Evolutionary conservation across 108 stramenopile species (phyloP).

Genomic region (Nannochloropsis oceanica): DNA sequence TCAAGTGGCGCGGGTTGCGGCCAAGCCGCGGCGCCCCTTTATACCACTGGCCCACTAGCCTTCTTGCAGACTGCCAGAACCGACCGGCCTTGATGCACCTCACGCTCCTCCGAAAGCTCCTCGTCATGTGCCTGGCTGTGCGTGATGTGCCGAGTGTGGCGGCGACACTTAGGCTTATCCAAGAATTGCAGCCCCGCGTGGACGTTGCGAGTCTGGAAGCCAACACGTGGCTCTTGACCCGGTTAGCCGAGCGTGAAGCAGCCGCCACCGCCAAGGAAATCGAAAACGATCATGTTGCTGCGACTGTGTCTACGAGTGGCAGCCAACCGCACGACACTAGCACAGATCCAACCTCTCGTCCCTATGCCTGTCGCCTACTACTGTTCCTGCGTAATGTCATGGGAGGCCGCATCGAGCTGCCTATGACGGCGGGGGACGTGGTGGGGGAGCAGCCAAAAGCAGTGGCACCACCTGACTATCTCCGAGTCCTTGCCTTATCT

Average conservation of each 20-base stretch:
- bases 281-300: not conserved
- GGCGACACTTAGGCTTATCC: not conserved
- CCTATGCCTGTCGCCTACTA: not conserved
- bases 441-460: not conserved
- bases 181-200: not conserved
- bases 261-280: not conserved
- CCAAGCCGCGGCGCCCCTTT: not conserved
- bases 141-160: not conserved
- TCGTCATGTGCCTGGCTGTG: not conserved
- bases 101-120: not conserved
- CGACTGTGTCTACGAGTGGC: too few relatives aligned
- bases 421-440: not conserved
- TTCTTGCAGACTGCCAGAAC: not conserved
- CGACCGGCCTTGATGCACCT: not conserved
- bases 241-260: not conserved
- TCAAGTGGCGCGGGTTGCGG: not conserved
- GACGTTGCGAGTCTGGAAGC: not conserved
- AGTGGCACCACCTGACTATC: not conserved
- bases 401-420: not conserved
- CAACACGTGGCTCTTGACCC: not conserved
- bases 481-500: not conserved
- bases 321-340: too few relatives aligned
- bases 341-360: not conserved
- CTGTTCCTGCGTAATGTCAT: not conserved
- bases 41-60: not conserved